phyloP scores from a whole-genome alignment of 75 land plant species.

The Sequoia sempervirens region DNA sequence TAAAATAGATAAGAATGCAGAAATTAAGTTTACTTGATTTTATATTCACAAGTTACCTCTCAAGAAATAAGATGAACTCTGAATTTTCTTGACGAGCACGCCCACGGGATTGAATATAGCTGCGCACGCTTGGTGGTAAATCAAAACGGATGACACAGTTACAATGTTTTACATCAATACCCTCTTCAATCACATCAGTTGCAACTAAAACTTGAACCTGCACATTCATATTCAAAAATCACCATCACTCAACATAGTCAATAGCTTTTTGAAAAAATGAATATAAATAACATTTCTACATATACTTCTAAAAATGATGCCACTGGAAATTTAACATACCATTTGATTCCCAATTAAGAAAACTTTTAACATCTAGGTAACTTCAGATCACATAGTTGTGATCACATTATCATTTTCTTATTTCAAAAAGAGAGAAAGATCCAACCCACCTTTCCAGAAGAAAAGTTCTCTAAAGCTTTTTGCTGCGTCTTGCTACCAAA shows the following conservation, averaged over 20 bases:
- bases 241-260: too few species aligned
- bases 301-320: neutral
- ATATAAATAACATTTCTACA: neutral
- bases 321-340: neutral
- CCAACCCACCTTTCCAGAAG: conserved; percentile 48
- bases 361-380: neutral
- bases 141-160: conserved; percentile 88
- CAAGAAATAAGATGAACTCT: conserved; percentile 60
- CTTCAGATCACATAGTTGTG: neutral
- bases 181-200: conserved; percentile 92
- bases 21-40: neutral
- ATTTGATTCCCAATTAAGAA: neutral
- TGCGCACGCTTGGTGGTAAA: conserved; percentile 71
- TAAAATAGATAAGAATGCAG: neutral
- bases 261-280: neutral
- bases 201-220: conserved; percentile 80
- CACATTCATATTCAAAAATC: neutral
- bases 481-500: conserved; percentile 38
- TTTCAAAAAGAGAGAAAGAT: too few species aligned
- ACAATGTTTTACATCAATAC: conserved; percentile 78
- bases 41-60: conserved; percentile 40
- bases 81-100: conserved; percentile 71
- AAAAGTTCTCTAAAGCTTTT: conserved; percentile 45
- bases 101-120: conserved; percentile 83
- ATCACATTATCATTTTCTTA: too few species aligned